Base-by-base conservation (phyloP, 2,329 filamentous ascomycete species). In the Monosporascus cannonballus region DNA sequence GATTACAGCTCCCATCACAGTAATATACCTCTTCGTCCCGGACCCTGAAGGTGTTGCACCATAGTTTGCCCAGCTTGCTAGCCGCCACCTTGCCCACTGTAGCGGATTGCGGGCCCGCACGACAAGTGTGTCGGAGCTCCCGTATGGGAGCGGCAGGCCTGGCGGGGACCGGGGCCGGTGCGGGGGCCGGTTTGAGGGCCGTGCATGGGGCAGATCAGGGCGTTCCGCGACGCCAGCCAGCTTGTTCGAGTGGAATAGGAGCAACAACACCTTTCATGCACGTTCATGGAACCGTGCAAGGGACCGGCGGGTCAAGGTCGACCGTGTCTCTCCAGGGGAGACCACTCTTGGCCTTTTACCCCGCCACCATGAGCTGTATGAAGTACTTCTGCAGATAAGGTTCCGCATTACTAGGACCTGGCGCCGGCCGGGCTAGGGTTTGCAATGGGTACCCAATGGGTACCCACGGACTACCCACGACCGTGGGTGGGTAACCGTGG, bases 281-380 rank as follows among this genome's bases (percentile, higher is more conserved):
- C 17, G 6, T 48, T 50, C 9, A 52, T 53, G 0, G 54, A 1
- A 58, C 36, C 4, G 18, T 3, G 22, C 38, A 22, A 15, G 47
- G n/a, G 3, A 22, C 36, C 2, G 50, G 51, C 3, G 30, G 30
- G 1, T 47, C 50, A 2, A 56, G 36, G 7, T 60, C 50, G 9
- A 47, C 27, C 3, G 53, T 30, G 7, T 56, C 42, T 9, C 54
- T 45, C 54, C 55, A 64, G 4, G 51, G 30, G 2, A 59, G 44
- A 5, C 57, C 55, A 3, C 57, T 54, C 27, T 41, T 53, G 4
- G 51, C 46, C 30, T 49, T 56, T 59, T 59, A 64, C 8, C 56
- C 52, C 2, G 45, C 44, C 3, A 49, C 45, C 62, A 64, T 62
- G 15, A 60, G 38, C 2, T 17, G n/a, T 24, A 54, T 30, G 34